Base-by-base conservation (phyloP, 2,329 filamentous ascomycete genomes). In the Myriosclerotinia duriaeana region DNA sequence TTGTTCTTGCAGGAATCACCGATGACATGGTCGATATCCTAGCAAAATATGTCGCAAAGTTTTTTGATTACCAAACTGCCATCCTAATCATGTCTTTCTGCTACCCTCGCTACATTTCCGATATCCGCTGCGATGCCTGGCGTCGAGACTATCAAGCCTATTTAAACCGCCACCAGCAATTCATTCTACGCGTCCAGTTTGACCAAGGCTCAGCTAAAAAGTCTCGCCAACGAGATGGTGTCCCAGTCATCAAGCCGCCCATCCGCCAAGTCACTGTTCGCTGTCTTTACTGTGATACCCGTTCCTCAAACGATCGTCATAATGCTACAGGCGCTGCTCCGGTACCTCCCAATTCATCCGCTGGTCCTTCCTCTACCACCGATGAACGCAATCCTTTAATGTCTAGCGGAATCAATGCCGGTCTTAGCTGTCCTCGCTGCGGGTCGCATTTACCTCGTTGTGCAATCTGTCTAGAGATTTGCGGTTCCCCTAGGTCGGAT, bases 21-120 rank as follows among this genome's bases (percentile, higher is more conserved):
- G 89, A 92, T 70, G 81, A 82, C 64, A 82, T 89, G 62, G 87
- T 93, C 67, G 89, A 93, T 74, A 85, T 95, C 22, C 85, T 94
- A 68, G 89, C 90, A 68, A 85, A 86, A 61, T 92, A 93, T 77
- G 84, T 95, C 55, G 83, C 88, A 72, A 89, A 89, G 71, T 92
- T 89, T 76, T 84, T 87, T 74, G 91, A 94, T 76, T 83, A 91
- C 34, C 92, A 96, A 78, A 93, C 91, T 1, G 89, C 91, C 1
- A 89, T 90, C 0, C 81, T 95, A 2, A 85, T 92, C 68, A 85
- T 91, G 66, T 89, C 89, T 15, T 88, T 90, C 76, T 90, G 89
- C 71, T 86, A 87, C 66, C 91, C 91, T 0, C 84, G 87, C 11
- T 94, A 92, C 77, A 87, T 94, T 71, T 85, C 90, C 76, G 92